Conservation (phyloP, 768 basidiomycete species). For the Naganishia vishniacii region DNA sequence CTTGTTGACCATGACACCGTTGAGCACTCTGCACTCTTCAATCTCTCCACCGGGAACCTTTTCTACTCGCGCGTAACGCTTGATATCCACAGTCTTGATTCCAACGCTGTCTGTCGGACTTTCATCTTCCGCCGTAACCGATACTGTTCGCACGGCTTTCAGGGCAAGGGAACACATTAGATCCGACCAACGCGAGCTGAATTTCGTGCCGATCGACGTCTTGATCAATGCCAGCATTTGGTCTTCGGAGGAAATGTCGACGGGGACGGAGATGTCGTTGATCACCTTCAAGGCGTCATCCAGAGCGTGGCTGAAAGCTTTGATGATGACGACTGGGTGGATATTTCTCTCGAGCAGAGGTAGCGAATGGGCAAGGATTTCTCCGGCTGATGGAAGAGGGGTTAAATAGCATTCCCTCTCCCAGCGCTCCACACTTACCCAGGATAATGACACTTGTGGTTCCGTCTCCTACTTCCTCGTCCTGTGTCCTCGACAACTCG, state of each 20-base stretch:
- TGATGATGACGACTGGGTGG: constrained; percentile 98
- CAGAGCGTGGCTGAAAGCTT: constrained; percentile 93
- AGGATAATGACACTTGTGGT: constrained; percentile 98
- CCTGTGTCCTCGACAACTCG: constrained; percentile 92
- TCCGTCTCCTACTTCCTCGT: constrained; percentile 97
- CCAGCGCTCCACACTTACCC: constrained; percentile 55
- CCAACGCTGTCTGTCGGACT: constrained; percentile 31
- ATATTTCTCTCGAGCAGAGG: constrained; percentile 92
- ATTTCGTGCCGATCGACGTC: constrained; percentile 97
- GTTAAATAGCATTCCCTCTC: background rate
- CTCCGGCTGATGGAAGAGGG: constrained; percentile 62
- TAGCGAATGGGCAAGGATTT: constrained; percentile 91
- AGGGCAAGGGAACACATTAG: constrained; percentile 95
- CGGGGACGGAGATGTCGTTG: constrained; percentile 78
- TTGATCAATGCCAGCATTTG: constrained; percentile 97
- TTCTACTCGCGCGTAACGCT: constrained; percentile 94
- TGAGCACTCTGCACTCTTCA: constrained; percentile 78
- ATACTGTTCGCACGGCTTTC: constrained; percentile 82
- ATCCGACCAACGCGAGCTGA: constrained; percentile 91
- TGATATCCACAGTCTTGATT: constrained; percentile 88
- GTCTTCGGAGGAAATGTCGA: constrained; percentile 73
- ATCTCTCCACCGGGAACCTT: constrained; percentile 98
- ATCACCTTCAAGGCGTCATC: constrained; percentile 86
- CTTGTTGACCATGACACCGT: constrained; percentile 96
- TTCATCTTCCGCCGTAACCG: constrained; percentile 60